These are phyloP conservation scores for Eutrema japonicum DNA, from an alignment of 345 rosid species.

Conservation along the genomic window DNA sequence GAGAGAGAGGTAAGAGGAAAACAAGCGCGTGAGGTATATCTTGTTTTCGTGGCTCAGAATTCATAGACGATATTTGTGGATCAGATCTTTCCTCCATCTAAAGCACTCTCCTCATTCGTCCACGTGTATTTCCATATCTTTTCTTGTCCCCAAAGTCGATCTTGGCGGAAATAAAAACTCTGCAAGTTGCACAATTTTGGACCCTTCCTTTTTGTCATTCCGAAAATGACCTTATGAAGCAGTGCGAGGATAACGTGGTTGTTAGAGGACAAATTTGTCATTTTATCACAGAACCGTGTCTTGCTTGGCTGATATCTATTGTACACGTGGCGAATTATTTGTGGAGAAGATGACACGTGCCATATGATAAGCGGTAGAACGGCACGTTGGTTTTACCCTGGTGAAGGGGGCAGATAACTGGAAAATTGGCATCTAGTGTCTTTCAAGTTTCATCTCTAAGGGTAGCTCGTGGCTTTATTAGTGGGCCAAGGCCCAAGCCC, in stretches of 20 bases:
- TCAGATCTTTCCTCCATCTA: constrained; percentile 44
- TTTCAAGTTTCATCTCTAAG: not conserved
- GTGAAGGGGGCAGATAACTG: constrained; percentile 1
- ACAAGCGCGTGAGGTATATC: constrained; percentile 42
- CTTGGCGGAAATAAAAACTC: not conserved
- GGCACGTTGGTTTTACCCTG: constrained; percentile 29
- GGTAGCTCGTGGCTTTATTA: not conserved
- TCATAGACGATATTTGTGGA: constrained; percentile 45
- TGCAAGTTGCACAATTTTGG: constrained; percentile 37
- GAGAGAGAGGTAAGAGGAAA: constrained; percentile 32
- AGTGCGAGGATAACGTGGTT: not conserved
- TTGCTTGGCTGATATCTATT: constrained; percentile 33
- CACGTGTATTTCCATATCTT: constrained; percentile 33
- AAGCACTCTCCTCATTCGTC: constrained; percentile 29
- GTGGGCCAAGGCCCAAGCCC: constrained; percentile 32
- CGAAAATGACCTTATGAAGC: constrained; percentile 22
- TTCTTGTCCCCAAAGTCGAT: constrained; percentile 26
- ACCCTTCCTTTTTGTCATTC: constrained; percentile 15
- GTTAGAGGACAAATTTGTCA: constrained; percentile 24
- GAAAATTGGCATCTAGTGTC: not conserved
- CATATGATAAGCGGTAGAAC: constrained; percentile 30
- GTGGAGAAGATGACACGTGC: constrained; percentile 35
- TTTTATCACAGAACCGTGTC: constrained; percentile 25
- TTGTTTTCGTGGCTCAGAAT: constrained; percentile 46
- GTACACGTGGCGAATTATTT: constrained; percentile 23